Conservation (phyloP, 768 basidiomycete genomes). For the Mycena amicta region DNA sequence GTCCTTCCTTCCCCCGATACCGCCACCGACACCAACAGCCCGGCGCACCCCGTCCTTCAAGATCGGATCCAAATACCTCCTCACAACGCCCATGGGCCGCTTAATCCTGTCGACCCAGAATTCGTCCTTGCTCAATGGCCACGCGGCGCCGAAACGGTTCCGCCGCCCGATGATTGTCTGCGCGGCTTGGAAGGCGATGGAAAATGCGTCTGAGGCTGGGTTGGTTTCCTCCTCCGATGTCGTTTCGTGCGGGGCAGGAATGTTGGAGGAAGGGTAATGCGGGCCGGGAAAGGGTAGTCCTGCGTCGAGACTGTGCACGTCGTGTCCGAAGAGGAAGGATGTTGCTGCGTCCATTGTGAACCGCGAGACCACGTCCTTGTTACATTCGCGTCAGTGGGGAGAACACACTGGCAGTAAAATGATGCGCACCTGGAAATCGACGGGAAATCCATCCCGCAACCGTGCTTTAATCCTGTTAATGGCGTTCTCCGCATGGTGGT, state of each 20-base stretch:
- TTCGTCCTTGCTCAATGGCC: slow-evolving; percentile 56
- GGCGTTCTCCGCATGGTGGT: slow-evolving; percentile 51
- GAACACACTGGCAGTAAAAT: no score
- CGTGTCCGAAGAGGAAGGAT: slow-evolving; percentile 58
- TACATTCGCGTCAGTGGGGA: no score
- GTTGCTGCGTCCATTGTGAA: slow-evolving; percentile 68
- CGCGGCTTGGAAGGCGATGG: slow-evolving; percentile 45
- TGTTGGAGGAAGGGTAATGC: slow-evolving; percentile 26
- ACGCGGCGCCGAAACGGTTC: slow-evolving; percentile 37
- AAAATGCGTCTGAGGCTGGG: no score
- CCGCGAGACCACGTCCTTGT: slow-evolving; percentile 46
- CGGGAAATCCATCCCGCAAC: slow-evolving; percentile 45
- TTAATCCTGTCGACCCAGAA: slow-evolving; percentile 50
- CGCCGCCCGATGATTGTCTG: slow-evolving; percentile 42
- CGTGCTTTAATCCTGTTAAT: slow-evolving; percentile 45
- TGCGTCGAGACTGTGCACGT: slow-evolving; percentile 50
- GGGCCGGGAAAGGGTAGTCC: slow-evolving; percentile 51
- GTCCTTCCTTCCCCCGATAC: slow-evolving; percentile 18
- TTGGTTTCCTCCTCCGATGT: no score
- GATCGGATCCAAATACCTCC: slow-evolving; percentile 54
- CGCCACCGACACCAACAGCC: slow-evolving; percentile 25
- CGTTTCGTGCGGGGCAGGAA: not conserved
- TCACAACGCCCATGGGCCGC: slow-evolving; percentile 44
- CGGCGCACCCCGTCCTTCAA: slow-evolving; percentile 44
- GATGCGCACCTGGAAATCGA: slow-evolving; percentile 72